phyloP scores from a whole-genome alignment of 2,329 filamentous ascomycete species.

The Spiromastix sp. region DNA sequence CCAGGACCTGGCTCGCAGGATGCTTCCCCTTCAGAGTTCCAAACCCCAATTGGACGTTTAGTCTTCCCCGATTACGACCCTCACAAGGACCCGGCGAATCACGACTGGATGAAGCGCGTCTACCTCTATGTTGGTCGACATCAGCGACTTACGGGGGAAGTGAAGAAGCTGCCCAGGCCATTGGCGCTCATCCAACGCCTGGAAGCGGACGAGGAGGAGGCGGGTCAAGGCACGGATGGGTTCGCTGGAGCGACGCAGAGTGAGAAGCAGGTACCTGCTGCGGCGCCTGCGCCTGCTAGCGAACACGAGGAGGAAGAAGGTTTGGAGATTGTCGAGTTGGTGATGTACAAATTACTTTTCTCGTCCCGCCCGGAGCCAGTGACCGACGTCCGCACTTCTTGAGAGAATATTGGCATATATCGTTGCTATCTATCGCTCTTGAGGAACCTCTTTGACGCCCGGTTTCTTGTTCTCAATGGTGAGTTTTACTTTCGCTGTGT shows the following conservation, averaged over 20 bases:
- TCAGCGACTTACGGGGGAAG: conserved; percentile 79
- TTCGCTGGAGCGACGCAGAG: conserved; percentile 26
- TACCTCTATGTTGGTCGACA: conserved; percentile 82
- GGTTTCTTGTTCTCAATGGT: too few relatives aligned
- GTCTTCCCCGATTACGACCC: conserved; percentile 66
- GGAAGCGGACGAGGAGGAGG: conserved; percentile 4
- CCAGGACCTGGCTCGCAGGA: conserved; percentile 14
- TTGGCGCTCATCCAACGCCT: conserved; percentile 63
- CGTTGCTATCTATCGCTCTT: too few relatives aligned
- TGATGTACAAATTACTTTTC: conserved; percentile 82
- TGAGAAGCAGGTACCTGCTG: conserved; percentile 17
- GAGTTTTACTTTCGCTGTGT: too few relatives aligned
- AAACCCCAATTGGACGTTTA: conserved; percentile 58
- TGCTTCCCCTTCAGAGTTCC: conserved; percentile 14
- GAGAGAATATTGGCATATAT: conserved; percentile 2
- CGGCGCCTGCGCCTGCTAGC: conserved; percentile 11
- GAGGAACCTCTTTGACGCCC: too few relatives aligned
- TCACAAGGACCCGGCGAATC: conserved; percentile 33
- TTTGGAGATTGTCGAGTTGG: conserved; percentile 76
- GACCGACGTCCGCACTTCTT: conserved; percentile 5
- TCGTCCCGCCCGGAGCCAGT: conserved; percentile 78
- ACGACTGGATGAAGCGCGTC: conserved; percentile 80
- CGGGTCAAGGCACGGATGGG: conserved; percentile 7
- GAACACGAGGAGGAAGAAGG: conserved; percentile 24
- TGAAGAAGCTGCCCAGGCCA: conserved; percentile 72